Base-by-base conservation (phyloP, 371 early-diverging fungal genomes). In the Mortierella sp. region DNA sequence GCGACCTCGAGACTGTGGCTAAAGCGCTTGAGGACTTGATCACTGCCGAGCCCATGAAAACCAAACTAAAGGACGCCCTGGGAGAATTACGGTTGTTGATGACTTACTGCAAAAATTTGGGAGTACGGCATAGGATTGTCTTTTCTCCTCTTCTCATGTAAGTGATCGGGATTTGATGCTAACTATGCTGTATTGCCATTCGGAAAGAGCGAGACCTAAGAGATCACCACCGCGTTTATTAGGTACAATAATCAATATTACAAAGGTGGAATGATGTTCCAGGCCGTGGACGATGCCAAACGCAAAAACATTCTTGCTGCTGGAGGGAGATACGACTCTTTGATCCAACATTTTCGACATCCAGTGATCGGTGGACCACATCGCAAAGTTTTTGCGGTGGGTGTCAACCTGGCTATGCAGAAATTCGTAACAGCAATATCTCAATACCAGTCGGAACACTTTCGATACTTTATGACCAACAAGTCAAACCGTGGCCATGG, bases 301-400 rank as follows among this genome's bases (percentile, higher is more conserved):
- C 86, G 90, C 65, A 91, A 89, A 66, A 96, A 94, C 65, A 90
- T 96, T 8, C 71, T 96, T 10, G 96, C 96, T 1, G 93, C 92
- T 0, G 96, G 96, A 37, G 96, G 96, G 32, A 86, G 91, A 66
- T 97, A 98, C 64, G 97, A 97, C 78, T 86, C 87, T 12, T 67
- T 95, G 62, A 81, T 95, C 37, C 77, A 83, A 39, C 74, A 84
- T 40, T 92, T 91, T 68, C 83, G 92, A 54, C 86, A 87, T 63
- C 90, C 93, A 28, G 80, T 85, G 30, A 75, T 80, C 22, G 80
- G 80, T 18, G 80, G 80, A 1, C 80, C 80, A 35, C 80, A 70
- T 64, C 80, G 80, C 37, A 80, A 89, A 61, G 85, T 93, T 0
- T 89, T 88, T 37, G 94, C 93, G 3, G 90, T 93, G 20, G 96